A percentile compares a stretch with the other conserved stretches of the same genome.
Conservation (phyloP, 352 stramenopile species). For the Globisporangium parvum region DNA sequence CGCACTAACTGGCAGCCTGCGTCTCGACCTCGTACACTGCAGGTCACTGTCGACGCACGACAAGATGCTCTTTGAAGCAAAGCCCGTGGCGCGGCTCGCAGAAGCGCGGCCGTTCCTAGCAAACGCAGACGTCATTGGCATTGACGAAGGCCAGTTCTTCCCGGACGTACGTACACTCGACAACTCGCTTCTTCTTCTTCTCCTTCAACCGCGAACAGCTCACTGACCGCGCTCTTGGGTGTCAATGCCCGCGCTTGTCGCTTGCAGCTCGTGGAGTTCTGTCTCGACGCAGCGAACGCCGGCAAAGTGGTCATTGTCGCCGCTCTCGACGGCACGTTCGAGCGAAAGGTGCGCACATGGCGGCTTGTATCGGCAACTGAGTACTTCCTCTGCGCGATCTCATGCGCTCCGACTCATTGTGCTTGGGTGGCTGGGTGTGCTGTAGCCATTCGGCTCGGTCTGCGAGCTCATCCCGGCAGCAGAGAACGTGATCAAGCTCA, state of each 20-base stretch:
- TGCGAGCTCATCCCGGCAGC: slow-evolving; percentile 65
- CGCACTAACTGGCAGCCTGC: neutral
- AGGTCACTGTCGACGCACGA: slow-evolving; percentile 78
- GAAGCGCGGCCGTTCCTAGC: slow-evolving; percentile 52
- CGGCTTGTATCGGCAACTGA: too few species aligned
- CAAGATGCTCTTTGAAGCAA: slow-evolving; percentile 61
- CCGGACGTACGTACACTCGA: slow-evolving; percentile 38
- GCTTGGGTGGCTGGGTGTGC: slow-evolving; percentile 3
- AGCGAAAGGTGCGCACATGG: slow-evolving; percentile 39
- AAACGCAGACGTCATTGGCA: slow-evolving; percentile 80
- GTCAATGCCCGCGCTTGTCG: neutral
- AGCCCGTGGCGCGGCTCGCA: slow-evolving; percentile 44
- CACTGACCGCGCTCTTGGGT: neutral
- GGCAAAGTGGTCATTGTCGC: slow-evolving; percentile 81
- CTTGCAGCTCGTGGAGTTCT: slow-evolving; percentile 66
- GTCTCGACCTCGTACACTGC: neutral
- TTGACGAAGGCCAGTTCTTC: slow-evolving; percentile 87
- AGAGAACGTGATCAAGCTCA: slow-evolving; percentile 81
- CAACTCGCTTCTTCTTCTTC: too few species aligned
- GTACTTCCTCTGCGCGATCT: too few species aligned
- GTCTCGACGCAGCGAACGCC: slow-evolving; percentile 52
- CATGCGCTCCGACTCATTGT: too few species aligned
- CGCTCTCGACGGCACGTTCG: slow-evolving; percentile 69
- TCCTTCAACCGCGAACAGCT: too few species aligned
- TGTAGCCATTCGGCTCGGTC: slow-evolving; percentile 66